Conservation (phyloP, 495 filamentous ascomycete species). For the Articulospora tetracladia region DNA sequence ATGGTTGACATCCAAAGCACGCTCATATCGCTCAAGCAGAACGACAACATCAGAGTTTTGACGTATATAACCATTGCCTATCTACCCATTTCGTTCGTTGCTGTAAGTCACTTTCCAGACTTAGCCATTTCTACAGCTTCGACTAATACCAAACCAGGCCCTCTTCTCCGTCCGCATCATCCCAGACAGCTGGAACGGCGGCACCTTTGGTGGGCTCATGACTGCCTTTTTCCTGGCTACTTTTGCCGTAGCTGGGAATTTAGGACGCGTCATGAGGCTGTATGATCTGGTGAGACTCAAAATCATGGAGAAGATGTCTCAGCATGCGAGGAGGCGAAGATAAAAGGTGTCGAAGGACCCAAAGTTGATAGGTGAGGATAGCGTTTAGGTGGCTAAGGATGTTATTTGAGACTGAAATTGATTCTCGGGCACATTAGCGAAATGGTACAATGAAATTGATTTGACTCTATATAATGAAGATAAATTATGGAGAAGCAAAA, state of each 20-base stretch:
- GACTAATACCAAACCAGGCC: not conserved
- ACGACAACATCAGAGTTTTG: slow-evolving; percentile 23
- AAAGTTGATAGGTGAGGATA: too few relatives aligned
- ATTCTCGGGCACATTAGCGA: too few relatives aligned
- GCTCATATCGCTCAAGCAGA: slow-evolving; percentile 16
- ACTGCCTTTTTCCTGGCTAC: not conserved
- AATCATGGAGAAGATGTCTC: not conserved
- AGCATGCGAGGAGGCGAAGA: not conserved
- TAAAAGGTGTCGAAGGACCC: not conserved
- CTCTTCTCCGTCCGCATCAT: not conserved
- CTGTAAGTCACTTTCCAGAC: not conserved
- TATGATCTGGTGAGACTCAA: not conserved
- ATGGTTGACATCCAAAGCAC: slow-evolving; percentile 13
- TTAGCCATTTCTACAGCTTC: not conserved
- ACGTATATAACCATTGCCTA: slow-evolving; percentile 28
- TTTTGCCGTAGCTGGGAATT: not conserved
- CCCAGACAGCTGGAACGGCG: not conserved
- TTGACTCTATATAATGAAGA: too few relatives aligned
- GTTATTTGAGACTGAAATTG: too few relatives aligned
- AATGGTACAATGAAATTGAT: too few relatives aligned
- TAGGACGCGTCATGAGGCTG: not conserved
- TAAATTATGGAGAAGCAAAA: too few relatives aligned
- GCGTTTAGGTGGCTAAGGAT: too few relatives aligned
- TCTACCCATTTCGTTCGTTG: slow-evolving; percentile 21
- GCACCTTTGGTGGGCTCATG: not conserved